These are phyloP conservation scores for Coemansia sp. DNA, from an alignment of 192 early-diverging fungal genomes.

Conservation along the genomic window DNA sequence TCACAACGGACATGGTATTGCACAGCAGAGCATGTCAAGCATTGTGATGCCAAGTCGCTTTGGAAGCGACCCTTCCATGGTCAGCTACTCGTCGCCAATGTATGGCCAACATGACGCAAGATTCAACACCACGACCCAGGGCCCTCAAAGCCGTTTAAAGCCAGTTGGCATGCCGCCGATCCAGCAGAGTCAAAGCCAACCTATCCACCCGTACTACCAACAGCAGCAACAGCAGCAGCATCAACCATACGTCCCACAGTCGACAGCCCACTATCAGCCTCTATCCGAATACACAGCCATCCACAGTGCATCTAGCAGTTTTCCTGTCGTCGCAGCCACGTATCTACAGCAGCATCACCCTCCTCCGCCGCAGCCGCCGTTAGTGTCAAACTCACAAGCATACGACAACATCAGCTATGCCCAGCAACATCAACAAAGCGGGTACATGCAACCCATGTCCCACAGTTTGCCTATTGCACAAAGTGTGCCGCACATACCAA, in stretches of 20 bases:
- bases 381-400: not conserved
- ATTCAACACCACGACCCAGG: constrained; percentile 8
- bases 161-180: not conserved
- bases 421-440: not conserved
- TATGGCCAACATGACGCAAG: constrained; percentile 20
- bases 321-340: constrained; percentile 8
- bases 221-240: constrained; percentile 18
- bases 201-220: constrained; percentile 1
- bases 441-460: constrained; percentile 5
- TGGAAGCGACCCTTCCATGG: constrained; percentile 19
- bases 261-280: not conserved
- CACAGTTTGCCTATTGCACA: constrained; percentile 19
- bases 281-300: not conserved
- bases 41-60: constrained; percentile 1
- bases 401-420: not conserved
- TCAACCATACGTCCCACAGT: not conserved
- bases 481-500: constrained; percentile 6
- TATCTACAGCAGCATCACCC: constrained; percentile 1
- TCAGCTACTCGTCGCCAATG: constrained; percentile 14
- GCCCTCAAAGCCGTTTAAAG: not conserved
- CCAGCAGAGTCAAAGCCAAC: constrained; percentile 1
- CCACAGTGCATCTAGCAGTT: not conserved
- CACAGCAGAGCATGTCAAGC: not conserved
- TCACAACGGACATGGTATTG: not conserved
- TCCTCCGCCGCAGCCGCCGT: not conserved